Evolutionary conservation across 2,329 filamentous ascomycete species (phyloP), one percentile per base, ranked within the genome.

Genomic region (Claviceps spartinae): DNA sequence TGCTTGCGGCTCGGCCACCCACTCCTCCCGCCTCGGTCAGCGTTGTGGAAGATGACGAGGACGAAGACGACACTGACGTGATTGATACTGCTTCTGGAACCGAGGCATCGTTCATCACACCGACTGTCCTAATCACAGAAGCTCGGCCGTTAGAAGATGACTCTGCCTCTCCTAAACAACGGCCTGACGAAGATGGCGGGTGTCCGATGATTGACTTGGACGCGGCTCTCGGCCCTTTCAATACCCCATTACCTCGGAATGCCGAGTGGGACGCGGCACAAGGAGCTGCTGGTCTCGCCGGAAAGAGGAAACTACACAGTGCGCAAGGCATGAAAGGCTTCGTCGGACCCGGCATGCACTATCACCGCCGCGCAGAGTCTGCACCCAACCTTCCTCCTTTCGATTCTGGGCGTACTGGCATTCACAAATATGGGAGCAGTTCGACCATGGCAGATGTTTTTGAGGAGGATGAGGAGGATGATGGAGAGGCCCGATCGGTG

Each of bases 201-300:
- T 87, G 82, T 61, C 83, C 86, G 7, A 85, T 96, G 66, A 94
- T 98, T 56, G 93, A 98, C 65, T 72, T 98, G 43, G 93, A 98
- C 69, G 91, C 90, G 18, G 93, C 91, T 26, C 76, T 97, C 1
- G 90, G 89, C 1, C 89, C 91, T 0, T 95, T 95, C 67, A 93
- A 94, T 61, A 95, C 89, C 0, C 86, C 86, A 26, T 71, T 82
- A 2, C 72, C 72, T 36, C 73, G 74, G 11, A 82, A 82, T 54
- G 71, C 78, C 2, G 81, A 83, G 54, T 85, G 83, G 76, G 81
- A 85, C 55, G 79, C 81, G 2, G 82, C 81, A 7, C 81, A 85
- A 57, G 73, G 73, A 54, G 74, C 75, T 1, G 76, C 77, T 6
- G 73, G 73, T 6, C 69, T 72, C n/a, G 69, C 73, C 1, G 61